These are phyloP conservation scores for Microascus cirrosus DNA, from an alignment of 2,329 filamentous ascomycete genomes.

Conservation along the genomic window DNA sequence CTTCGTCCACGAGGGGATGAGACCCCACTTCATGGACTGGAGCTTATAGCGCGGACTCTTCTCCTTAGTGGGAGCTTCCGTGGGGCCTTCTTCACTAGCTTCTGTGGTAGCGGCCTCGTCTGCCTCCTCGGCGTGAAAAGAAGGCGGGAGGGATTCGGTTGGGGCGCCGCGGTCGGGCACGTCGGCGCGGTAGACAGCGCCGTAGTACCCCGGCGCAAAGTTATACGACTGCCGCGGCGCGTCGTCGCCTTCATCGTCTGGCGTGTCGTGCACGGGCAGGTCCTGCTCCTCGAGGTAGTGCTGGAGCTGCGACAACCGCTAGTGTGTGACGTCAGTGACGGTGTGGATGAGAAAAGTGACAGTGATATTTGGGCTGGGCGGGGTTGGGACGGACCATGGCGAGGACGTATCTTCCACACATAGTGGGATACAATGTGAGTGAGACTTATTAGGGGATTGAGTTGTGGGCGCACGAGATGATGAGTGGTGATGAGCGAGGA, in stretches of 20 bases:
- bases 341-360: conserved; percentile 22
- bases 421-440: conserved; percentile 7
- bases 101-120: background rate
- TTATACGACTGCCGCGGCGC: conserved; percentile 71
- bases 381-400: conserved; percentile 17
- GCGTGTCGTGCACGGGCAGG: conserved; percentile 62
- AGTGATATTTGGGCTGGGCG: background rate
- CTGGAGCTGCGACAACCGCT: conserved; percentile 70
- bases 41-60: conserved; percentile 51
- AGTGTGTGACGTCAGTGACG: conserved; percentile 1
- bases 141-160: conserved; percentile 11
- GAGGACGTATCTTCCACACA: conserved; percentile 26
- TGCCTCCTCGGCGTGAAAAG: background rate
- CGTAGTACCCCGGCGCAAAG: conserved; percentile 79
- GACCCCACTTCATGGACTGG: conserved; percentile 91
- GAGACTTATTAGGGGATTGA: background rate
- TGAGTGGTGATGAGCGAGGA: no score
- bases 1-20: conserved; percentile 91
- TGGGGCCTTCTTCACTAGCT: background rate
- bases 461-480: background rate
- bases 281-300: conserved; percentile 61
- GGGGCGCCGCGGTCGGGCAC: conserved; percentile 49
- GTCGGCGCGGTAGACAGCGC: conserved; percentile 76
- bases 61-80: conserved; percentile 8
- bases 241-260: conserved; percentile 53